A percentile compares a stretch with the other conserved stretches of the same genome.
Evolutionary conservation across 345 rosid genomes (phyloP).

Genomic region (Rhodamnia argentea): DNA sequence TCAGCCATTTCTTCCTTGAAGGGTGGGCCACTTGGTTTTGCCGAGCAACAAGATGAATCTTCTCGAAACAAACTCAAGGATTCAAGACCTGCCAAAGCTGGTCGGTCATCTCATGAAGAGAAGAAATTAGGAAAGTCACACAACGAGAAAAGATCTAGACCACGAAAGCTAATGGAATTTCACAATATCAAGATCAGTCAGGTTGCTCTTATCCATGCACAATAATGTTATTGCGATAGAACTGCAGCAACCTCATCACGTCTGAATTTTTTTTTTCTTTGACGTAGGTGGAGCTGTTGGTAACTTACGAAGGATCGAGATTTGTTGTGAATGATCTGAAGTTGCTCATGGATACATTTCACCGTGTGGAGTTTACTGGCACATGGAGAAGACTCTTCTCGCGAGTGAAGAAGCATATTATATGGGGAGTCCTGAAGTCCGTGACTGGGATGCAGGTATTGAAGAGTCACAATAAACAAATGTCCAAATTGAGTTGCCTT

Average conservation of each 20-base stretch:
- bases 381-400: constrained; percentile 98
- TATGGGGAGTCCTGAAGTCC: constrained; percentile 97
- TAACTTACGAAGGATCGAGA: constrained; percentile 89
- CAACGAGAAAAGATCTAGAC: constrained; percentile 88
- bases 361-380: constrained; percentile 77
- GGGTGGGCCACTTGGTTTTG: constrained; percentile 21
- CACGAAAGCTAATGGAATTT: constrained; percentile 84
- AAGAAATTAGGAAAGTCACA: constrained; percentile 70
- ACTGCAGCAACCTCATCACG: neutral
- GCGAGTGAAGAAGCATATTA: constrained; percentile 93
- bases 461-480: neutral
- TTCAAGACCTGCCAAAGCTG: constrained; percentile 48
- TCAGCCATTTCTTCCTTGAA: constrained; percentile 40
- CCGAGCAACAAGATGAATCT: constrained; percentile 65
- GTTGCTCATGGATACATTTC: constrained; percentile 93
- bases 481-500: neutral
- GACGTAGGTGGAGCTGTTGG: constrained; percentile 71
- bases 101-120: constrained; percentile 82
- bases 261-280: neutral
- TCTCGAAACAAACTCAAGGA: constrained; percentile 65
- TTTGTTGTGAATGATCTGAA: constrained; percentile 95
- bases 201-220: constrained; percentile 27
- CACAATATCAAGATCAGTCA: constrained; percentile 93
- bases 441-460: constrained; percentile 98
- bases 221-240: neutral